Conservation (phyloP, 2,329 filamentous ascomycete species). For the Harringtonia aguacate region DNA sequence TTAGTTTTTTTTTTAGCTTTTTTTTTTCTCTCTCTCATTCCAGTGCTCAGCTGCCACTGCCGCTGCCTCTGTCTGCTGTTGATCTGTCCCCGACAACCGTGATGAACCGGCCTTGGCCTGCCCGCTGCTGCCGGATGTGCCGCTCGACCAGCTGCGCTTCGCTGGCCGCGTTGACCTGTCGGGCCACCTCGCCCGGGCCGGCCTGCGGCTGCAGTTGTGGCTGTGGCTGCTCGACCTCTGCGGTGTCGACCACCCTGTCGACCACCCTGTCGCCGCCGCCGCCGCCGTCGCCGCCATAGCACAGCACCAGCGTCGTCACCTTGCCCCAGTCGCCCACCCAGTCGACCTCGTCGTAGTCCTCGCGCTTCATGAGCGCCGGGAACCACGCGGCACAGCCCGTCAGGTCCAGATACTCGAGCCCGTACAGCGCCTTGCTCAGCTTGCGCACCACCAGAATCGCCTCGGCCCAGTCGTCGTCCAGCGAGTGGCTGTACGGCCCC, state of each 20-base stretch:
- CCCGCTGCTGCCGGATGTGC: constrained; percentile 11
- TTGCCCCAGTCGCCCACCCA: constrained; percentile 28
- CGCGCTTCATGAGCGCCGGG: constrained; percentile 30
- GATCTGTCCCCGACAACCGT: constrained; percentile 9
- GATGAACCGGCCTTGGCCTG: constrained; percentile 13
- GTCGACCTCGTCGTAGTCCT: constrained; percentile 37
- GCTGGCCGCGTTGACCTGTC: constrained; percentile 5
- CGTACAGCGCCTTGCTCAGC: constrained; percentile 43
- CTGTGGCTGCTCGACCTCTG: neutral
- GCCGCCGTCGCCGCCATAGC: constrained; percentile 2
- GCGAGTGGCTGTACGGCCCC: constrained; percentile 43
- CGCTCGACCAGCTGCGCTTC: constrained; percentile 9
- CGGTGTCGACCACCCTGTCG: neutral
- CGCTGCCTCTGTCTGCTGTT: too few relatives aligned
- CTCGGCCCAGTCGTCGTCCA: constrained; percentile 51
- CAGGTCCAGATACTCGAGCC: constrained; percentile 50
- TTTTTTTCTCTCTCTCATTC: too few relatives aligned
- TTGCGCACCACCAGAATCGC: constrained; percentile 43
- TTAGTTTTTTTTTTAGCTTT: too few relatives aligned
- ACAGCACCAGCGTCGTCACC: constrained; percentile 11
- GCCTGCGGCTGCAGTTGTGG: neutral
- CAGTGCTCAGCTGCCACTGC: too few relatives aligned
- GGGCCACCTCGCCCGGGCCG: constrained; percentile 3
- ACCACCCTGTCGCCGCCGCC: neutral
- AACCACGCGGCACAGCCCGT: constrained; percentile 49